A percentile compares a stretch with the other conserved stretches of the same genome.
Conservation (phyloP, 2,329 filamentous ascomycete genomes). For the Scopulariopsis brevicaulis region DNA sequence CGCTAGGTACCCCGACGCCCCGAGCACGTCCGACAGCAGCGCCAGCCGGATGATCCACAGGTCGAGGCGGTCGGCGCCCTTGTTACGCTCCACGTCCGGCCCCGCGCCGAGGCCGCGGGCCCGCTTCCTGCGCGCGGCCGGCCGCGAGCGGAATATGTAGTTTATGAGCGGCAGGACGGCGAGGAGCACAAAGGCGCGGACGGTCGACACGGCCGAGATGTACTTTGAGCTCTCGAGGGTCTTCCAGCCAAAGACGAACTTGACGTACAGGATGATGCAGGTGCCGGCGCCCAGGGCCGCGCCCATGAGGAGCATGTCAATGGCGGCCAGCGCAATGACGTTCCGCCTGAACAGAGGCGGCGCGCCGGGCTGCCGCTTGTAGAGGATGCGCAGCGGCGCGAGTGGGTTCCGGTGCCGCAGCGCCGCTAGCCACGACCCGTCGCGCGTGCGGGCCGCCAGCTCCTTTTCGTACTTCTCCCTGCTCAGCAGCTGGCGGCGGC, state of each 20-base stretch:
- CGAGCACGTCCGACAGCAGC: slow-evolving; percentile 64
- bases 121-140: slow-evolving; percentile 21
- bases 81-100: slow-evolving; percentile 33
- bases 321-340: slow-evolving; percentile 65
- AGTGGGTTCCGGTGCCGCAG: slow-evolving; percentile 53
- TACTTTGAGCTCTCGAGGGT: slow-evolving; percentile 72
- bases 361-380: slow-evolving; percentile 55
- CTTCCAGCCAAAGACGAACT: slow-evolving; percentile 71
- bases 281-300: slow-evolving; percentile 67
- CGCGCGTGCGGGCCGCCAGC: slow-evolving; percentile 17
- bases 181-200: slow-evolving; percentile 66
- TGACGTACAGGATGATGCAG: slow-evolving; percentile 76
- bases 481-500: slow-evolving; percentile 57
- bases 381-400: slow-evolving; percentile 66
- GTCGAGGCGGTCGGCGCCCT: slow-evolving; percentile 69
- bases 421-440: slow-evolving; percentile 16
- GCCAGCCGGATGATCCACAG: slow-evolving; percentile 64
- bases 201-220: slow-evolving; percentile 66
- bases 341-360: slow-evolving; percentile 58
- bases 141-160: slow-evolving; percentile 53
- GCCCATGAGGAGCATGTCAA: slow-evolving; percentile 75
- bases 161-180: slow-evolving; percentile 66
- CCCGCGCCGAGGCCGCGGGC: slow-evolving; percentile 18
- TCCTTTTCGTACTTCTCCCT: slow-evolving; percentile 52
- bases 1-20: slow-evolving; percentile 64